Conservation (phyloP, 1,284 basidiomycete genomes). For the Cryptococcus floricola region DNA sequence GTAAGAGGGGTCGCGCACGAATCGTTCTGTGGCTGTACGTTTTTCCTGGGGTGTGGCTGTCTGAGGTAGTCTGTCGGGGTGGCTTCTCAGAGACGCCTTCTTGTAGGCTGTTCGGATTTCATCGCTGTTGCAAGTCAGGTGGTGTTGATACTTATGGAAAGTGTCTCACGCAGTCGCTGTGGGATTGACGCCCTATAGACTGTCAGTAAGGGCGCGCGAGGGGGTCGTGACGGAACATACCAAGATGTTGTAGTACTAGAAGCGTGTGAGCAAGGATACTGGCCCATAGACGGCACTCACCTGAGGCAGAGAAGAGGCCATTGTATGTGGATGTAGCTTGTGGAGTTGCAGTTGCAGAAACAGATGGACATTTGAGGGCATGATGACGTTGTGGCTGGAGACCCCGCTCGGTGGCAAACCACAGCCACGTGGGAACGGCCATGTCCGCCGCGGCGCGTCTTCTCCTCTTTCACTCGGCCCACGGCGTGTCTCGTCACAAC, state of each 20-base stretch:
- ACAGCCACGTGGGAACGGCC: no score
- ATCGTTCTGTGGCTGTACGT: conserved; percentile 70
- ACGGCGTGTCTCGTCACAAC: no score
- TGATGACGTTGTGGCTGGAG: no score
- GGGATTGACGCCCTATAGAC: conserved; percentile 30
- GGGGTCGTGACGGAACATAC: conserved; percentile 12
- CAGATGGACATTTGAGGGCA: no score
- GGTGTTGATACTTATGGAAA: not conserved
- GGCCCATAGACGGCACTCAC: conserved; percentile 7
- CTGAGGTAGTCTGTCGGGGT: conserved; percentile 75
- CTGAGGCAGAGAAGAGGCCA: conserved; percentile 27
- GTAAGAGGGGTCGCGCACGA: conserved; percentile 49
- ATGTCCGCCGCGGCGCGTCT: no score
- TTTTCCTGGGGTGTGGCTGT: conserved; percentile 70
- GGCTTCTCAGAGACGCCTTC: conserved; percentile 59
- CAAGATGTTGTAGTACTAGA: conserved; percentile 44
- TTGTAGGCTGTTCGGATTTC: conserved; percentile 49
- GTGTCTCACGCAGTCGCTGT: conserved; percentile 36
- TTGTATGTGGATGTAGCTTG: not conserved
- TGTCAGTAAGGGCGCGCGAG: not conserved
- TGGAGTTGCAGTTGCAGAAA: no score
- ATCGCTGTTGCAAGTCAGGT: conserved; percentile 16
- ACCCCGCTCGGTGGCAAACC: no score
- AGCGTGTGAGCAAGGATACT: not conserved
- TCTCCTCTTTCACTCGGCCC: no score